Evolutionary conservation across 2,329 filamentous ascomycete genomes (phyloP), one percentile per base, ranked within the genome.

Genomic region (Ceratocystis huliohia): DNA sequence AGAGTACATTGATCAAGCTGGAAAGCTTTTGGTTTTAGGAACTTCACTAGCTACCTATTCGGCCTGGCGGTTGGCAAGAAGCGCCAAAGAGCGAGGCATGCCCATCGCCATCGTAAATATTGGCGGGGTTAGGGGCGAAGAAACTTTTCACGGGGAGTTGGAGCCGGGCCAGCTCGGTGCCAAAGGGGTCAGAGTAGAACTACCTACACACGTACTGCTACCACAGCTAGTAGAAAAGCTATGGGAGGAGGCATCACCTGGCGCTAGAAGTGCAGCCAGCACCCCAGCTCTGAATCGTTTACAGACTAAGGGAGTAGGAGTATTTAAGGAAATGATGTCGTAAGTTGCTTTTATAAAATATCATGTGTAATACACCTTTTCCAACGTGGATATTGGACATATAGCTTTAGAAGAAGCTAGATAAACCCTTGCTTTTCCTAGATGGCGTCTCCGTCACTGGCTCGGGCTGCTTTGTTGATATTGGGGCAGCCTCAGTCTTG

Each of bases 41-140:
- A 96, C 90, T 45, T 96, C 90, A 69, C 81, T 97, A 61, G 94
- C 94, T 5, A 97, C 94, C 0, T 97, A 96, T 74, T 96, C 91
- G 10, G 94, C 94, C 0, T 99, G 91, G 91, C 81, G 93, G 67
- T 76, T 99, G 65, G 91, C 88, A 1, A 93, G 91, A 77, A 80
- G 87, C 68, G 94, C 93, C 37, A 87, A 88, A 71, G 89, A 94
- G 71, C 82, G 86, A 69, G 86, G 86, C 0, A 93, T 95, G 84
- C 87, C 91, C 17, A 88, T 97, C 73, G 92, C 87, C 0, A 86
- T 96, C 53, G 78, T 96, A 67, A 97, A 96, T 72, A 81, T 96
- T 68, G 89, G 90, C n/a, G 89, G 90, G 8, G 86, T 91, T 30
- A 81, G 89, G 71, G 88, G 89, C 17, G 89, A 95, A 73, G 87